These are phyloP conservation scores for Phialocephala subalpina DNA, from an alignment of 2,329 filamentous ascomycete species.

Conservation along the genomic window DNA sequence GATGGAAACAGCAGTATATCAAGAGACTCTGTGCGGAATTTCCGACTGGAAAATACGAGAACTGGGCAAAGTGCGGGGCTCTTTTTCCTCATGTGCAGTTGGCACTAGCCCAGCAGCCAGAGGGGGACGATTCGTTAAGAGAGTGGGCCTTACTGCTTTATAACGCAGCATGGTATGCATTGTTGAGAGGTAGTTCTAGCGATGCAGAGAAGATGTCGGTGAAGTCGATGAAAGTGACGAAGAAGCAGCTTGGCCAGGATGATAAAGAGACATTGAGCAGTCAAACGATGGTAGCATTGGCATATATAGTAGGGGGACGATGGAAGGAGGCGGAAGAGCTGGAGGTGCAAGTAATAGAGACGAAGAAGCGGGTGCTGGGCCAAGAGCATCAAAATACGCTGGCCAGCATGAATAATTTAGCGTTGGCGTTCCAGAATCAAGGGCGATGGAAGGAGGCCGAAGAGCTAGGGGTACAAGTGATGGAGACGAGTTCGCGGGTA, in stretches of 20 bases:
- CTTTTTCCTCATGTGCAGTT: slow-evolving; percentile 8
- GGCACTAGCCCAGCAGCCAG: slow-evolving; percentile 2
- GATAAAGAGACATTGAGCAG: slow-evolving; percentile 3
- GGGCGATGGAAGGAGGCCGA: too few relatives aligned
- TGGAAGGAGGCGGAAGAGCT: too few relatives aligned
- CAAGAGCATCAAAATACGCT: slow-evolving; percentile 5
- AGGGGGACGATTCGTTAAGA: not conserved
- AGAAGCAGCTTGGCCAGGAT: not conserved
- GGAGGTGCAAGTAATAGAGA: too few relatives aligned
- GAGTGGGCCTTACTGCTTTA: slow-evolving; percentile 9
- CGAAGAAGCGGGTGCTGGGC: not conserved
- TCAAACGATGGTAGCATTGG: slow-evolving; percentile 1
- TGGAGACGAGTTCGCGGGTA: too few relatives aligned
- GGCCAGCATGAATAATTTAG: not conserved
- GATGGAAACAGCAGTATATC: slow-evolving; percentile 1
- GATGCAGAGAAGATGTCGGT: slow-evolving; percentile 4
- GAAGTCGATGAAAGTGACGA: slow-evolving; percentile 2
- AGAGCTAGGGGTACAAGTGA: too few relatives aligned
- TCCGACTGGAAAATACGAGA: slow-evolving; percentile 8
- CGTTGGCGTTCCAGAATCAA: not conserved
- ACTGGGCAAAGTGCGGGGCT: slow-evolving; percentile 2
- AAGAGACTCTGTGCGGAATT: not conserved
- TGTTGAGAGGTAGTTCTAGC: not conserved
- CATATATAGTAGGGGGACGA: not conserved
- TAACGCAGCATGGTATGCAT: slow-evolving; percentile 10